These are phyloP conservation scores for Coniochaeta pulveracea DNA, from an alignment of 2,329 filamentous ascomycete genomes.

Conservation along the genomic window DNA sequence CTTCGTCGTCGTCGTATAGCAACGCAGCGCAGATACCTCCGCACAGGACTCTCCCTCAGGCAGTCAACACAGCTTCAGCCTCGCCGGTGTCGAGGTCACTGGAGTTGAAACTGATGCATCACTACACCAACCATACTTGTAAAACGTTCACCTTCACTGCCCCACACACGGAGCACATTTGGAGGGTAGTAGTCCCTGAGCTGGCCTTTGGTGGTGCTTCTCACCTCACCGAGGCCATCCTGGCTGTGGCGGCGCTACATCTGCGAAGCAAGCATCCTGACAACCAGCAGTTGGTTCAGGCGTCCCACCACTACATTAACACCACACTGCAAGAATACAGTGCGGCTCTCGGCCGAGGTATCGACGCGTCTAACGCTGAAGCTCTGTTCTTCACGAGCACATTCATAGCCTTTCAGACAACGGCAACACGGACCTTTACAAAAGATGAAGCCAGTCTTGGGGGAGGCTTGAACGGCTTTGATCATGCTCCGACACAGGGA, in stretches of 20 bases:
- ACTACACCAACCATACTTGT: conserved; percentile 49
- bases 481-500: conserved; percentile 10
- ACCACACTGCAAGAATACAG: conserved; percentile 52
- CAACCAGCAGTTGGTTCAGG: conserved; percentile 48
- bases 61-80: conserved; percentile 21
- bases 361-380: conserved; percentile 48
- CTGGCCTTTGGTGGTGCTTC: conserved; percentile 47
- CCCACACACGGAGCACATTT: conserved; percentile 40
- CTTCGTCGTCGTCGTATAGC: conserved; percentile 7
- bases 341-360: conserved; percentile 40
- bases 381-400: conserved; percentile 51
- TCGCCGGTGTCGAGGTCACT: conserved; percentile 34
- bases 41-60: conserved; percentile 22
- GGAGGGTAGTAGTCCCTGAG: conserved; percentile 47
- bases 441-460: conserved; percentile 33
- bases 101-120: conserved; percentile 53
- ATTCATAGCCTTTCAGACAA: conserved; percentile 56
- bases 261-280: conserved; percentile 43
- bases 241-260: conserved; percentile 54
- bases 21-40: conserved; percentile 20
- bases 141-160: conserved; percentile 46
- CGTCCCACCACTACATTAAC: conserved; percentile 54
- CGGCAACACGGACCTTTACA: conserved; percentile 49
- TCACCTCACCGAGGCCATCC: conserved; percentile 51
- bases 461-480: conserved; percentile 4